Evolutionary conservation across 2,329 filamentous ascomycete species (phyloP), one percentile per base, ranked within the genome.

Genomic region (Aspergillus ustus): DNA sequence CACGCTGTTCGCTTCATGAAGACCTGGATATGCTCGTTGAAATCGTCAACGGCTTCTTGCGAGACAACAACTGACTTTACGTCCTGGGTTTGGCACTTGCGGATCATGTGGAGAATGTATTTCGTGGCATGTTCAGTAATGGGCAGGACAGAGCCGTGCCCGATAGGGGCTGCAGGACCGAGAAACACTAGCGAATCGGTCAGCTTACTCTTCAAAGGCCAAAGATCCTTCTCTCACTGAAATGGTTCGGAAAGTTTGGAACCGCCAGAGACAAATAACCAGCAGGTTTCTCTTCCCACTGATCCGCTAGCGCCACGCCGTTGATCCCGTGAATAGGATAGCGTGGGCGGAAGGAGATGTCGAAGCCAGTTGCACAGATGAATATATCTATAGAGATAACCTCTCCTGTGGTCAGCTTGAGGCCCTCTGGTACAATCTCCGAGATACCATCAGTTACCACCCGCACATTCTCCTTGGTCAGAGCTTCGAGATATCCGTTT

Each of bases 151-250:
- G 79, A 82, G 15, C 82, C 83, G 63, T 83, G 80, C 19, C 78
- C 79, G 51, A 85, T 82, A 5, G 83, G 83, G 2, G 78, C 81
- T 69, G 83, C 83, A 55, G 83, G 83, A 3, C 83, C 83, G 37
- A 85, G 73, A 67, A 85, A 59, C 50, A 62, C 58, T 63, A 22
- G 20, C 20, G 22, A 25, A 45, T n/a, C 25, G 31, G 52, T 48
- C 22, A 45, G 3, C 31, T 20, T 3, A n/a, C 7, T 8, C 4
- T n/a, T 19, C 22, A 15, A 3, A 22, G 17, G 7, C 2, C 20
- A 17, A 17, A 20, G 22, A 31, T 3, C 11, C 2, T 4, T 4
- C 48, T n/a, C 54, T 22, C 28, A 61, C 59, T 61, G 40, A 61
- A 61, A 49, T 57, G 44, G n/a, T 65, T 84, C 7, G 78, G 66